Base-by-base conservation (phyloP, 208 protist genomes). In the Trypanosoma vivax region DNA sequence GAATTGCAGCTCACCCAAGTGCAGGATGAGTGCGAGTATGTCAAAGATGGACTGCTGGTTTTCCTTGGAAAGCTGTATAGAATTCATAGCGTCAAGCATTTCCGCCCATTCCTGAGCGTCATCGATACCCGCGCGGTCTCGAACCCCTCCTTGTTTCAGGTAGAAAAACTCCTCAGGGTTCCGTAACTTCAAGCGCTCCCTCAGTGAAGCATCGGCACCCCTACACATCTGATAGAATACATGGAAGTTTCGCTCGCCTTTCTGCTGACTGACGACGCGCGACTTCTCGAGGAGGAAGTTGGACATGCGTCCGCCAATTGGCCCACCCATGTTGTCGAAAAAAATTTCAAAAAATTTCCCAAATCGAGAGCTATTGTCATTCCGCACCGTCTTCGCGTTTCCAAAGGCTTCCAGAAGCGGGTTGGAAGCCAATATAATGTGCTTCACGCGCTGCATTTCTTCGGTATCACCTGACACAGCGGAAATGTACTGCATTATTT, bases 401-500 rank as follows among this genome's bases (percentile, higher is more conserved):
- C 91, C 88, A 64, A 96, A 96, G 0, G 87, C 88, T 63, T 96
- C 91, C 24, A 96, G 60, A 16, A 96, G 50, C 27, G 91, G 84
- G 56, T 95, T 95, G 3, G 82, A 91, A 29, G 95, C 86, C 4
- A 97, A 51, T 42, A 98, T 97, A 39, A 96, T 76, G 25, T 79
- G 64, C 60, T 98, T 98, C 2, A 98, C 81, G 23, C 60, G 57
- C 58, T 89, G 77, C 72, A 95, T 92, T 41, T 91, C 83, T 21
- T 50, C 62, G 27, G 69, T 78, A 49, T 92, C 79, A 25, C 84
- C 81, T 10, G 78, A 85, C 2, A 98, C 87, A 30, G 79, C 79
- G 5, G 94, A 87, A 60, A 98, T 83, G 72, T 97, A 98, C 45
- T 84, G 73, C 90, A 98, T 95, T 48, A 98, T 97, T 41, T 95